A percentile compares a stretch with the other conserved stretches of the same genome.
Conservation (phyloP, 805 yeast genomes). For the Metschnikowia cubensis region DNA sequence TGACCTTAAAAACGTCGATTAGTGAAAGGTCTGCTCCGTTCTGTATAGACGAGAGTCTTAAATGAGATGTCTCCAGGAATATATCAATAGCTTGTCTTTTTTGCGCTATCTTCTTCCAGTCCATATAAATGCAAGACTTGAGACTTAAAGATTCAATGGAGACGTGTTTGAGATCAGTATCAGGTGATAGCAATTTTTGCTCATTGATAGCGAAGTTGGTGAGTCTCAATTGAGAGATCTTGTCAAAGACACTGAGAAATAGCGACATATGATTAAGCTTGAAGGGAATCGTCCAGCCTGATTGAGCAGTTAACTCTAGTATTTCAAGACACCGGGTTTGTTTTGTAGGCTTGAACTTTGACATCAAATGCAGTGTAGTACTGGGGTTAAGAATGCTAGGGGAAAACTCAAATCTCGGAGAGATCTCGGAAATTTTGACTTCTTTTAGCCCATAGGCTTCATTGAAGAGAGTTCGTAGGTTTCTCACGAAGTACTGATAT, state of each 20-base stretch:
- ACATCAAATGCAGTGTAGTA: conserved; percentile 8
- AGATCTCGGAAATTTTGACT: conserved; percentile 41
- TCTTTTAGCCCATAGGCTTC: conserved; percentile 45
- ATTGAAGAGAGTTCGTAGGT: conserved; percentile 33
- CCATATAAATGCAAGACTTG: conserved; percentile 13
- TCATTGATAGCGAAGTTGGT: conserved; percentile 49
- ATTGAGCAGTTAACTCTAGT: conserved; percentile 40
- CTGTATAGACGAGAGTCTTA: conserved; percentile 37
- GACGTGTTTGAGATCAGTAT: conserved; percentile 1
- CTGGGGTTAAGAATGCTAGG: conserved; percentile 12
- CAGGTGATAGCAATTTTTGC: conserved; percentile 16
- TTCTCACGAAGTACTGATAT: conserved; percentile 25
- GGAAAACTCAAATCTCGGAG: conserved; percentile 47
- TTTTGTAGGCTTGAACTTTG: conserved; percentile 16
- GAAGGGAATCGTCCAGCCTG: conserved; percentile 53
- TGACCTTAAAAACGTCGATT: conserved; percentile 42
- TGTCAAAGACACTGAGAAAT: conserved; percentile 38
- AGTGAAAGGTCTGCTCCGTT: conserved; percentile 47
- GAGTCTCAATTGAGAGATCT: conserved; percentile 40
- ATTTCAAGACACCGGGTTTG: conserved; percentile 25
- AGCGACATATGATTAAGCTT: conserved; percentile 42
- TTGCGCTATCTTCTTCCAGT: conserved; percentile 13
- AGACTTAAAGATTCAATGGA: conserved; percentile 12
- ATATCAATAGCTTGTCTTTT: conserved; percentile 24
- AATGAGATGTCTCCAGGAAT: conserved; percentile 36